These are phyloP conservation scores for Colletotrichum falcatum DNA, from an alignment of 2,329 filamentous ascomycete genomes.

Conservation along the genomic window DNA sequence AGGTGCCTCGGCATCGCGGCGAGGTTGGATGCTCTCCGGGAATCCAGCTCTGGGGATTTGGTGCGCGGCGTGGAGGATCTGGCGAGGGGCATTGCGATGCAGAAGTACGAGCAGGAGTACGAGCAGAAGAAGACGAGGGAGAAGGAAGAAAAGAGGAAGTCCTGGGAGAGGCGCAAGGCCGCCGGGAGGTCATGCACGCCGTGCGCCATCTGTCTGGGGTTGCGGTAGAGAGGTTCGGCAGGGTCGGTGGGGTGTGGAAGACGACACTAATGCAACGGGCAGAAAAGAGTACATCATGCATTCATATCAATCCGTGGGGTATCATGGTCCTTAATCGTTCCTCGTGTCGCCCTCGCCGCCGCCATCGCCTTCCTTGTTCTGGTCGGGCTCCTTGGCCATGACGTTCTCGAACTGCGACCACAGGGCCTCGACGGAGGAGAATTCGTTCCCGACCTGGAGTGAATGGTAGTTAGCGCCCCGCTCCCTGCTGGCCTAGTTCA, in stretches of 20 bases:
- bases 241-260: not conserved
- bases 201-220: not conserved
- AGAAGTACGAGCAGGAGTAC: not conserved
- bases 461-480: not conserved
- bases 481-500: not conserved
- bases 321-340: constrained; percentile 45
- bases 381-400: constrained; percentile 78
- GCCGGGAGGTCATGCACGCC: not conserved
- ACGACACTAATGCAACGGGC: not conserved
- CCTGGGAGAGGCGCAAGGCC: not conserved
- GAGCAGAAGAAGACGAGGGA: not conserved
- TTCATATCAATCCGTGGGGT: constrained; percentile 11
- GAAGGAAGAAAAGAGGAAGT: not conserved
- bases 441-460: constrained; percentile 88
- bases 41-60: not conserved
- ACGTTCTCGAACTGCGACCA: constrained; percentile 98
- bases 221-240: not conserved
- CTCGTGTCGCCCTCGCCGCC: constrained; percentile 46
- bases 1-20: not conserved
- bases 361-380: constrained; percentile 43
- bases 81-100: not conserved
- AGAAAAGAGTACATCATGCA: constrained; percentile 2
- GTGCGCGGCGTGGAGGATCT: not conserved
- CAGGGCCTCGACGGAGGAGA: constrained; percentile 94
- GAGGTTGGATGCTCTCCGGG: not conserved